phyloP scores from a whole-genome alignment of 257 asterid genomes.

The Phtheirospermum japonicum region DNA sequence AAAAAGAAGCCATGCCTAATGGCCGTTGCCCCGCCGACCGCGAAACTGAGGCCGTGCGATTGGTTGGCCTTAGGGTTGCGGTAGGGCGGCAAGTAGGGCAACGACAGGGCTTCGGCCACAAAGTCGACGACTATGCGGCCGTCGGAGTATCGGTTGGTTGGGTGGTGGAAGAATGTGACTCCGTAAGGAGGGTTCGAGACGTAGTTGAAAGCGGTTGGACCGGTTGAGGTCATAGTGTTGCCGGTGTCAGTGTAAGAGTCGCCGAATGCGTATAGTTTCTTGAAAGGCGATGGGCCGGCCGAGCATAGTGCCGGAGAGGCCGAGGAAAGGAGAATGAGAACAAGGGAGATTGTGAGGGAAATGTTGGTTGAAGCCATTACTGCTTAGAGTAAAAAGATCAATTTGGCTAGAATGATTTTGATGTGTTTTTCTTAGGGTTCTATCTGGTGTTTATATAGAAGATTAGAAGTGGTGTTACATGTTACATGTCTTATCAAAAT shows the following conservation, averaged over 20 bases:
- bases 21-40: constrained; percentile 78
- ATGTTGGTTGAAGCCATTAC: constrained; percentile 11
- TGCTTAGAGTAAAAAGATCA: neutral
- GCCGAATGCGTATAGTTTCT: constrained; percentile 63
- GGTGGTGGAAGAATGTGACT: constrained; percentile 65
- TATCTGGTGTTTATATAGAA: constrained; percentile 17
- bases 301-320: constrained; percentile 10
- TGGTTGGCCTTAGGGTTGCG: constrained; percentile 35
- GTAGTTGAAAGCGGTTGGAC: constrained; percentile 53
- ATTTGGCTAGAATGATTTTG: too few relatives aligned
- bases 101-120: constrained; percentile 47
- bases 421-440: neutral
- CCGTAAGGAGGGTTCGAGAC: constrained; percentile 77
- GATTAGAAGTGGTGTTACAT: neutral
- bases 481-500: neutral
- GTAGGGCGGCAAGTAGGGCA: constrained; percentile 60
- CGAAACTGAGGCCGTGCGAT: constrained; percentile 59
- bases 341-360: constrained; percentile 10
- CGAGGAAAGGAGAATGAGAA: constrained; percentile 17
- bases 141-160: constrained; percentile 82
- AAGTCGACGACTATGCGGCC: constrained; percentile 77
- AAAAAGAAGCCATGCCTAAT: constrained; percentile 57
- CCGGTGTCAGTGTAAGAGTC: constrained; percentile 92
- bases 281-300: constrained; percentile 29
- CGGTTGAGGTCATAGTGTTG: constrained; percentile 58